Conservation (phyloP, 106 monocot species). For the Posidonia australis region DNA sequence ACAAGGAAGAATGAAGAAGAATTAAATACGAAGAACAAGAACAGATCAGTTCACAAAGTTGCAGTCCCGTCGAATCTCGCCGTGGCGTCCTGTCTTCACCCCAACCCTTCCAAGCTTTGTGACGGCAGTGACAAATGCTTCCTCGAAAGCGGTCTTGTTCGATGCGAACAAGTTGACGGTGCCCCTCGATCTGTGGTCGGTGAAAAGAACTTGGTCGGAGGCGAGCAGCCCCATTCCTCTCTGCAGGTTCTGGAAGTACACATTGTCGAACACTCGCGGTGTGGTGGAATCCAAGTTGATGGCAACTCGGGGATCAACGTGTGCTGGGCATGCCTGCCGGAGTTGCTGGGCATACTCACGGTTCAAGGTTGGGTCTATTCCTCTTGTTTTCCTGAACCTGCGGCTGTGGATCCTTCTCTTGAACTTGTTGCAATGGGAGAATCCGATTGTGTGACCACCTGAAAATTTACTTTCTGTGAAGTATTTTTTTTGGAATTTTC, state of each 20-base stretch:
- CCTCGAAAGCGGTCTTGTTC: constrained; percentile 26
- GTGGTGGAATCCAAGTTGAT: constrained; percentile 18
- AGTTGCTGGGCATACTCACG: constrained; percentile 22
- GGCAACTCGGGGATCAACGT: constrained; percentile 25
- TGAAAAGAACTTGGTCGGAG: constrained; percentile 51
- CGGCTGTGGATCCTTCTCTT: constrained; percentile 18
- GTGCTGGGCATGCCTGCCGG: constrained; percentile 13
- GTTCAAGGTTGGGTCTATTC: constrained; percentile 27
- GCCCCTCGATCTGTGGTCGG: constrained; percentile 30
- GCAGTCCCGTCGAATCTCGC: constrained; percentile 28
- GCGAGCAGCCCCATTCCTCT: constrained; percentile 38
- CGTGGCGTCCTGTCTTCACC: constrained; percentile 32
- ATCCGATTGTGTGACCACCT: constrained; percentile 51
- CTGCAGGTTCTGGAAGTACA: constrained; percentile 53
- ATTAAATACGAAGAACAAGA: no score
- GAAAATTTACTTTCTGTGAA: no score
- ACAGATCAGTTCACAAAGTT: no score
- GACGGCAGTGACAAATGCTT: constrained; percentile 41
- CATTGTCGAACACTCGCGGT: constrained; percentile 44
- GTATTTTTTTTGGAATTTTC: no score
- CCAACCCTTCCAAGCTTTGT: constrained; percentile 42
- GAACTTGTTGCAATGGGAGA: constrained; percentile 45
- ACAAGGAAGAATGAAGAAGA: no score
- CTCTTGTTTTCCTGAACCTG: constrained; percentile 11
- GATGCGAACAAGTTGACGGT: constrained; percentile 33